phyloP scores from a whole-genome alignment of 2,329 filamentous ascomycete genomes.

The Arthrobotrys sphaeroides region DNA sequence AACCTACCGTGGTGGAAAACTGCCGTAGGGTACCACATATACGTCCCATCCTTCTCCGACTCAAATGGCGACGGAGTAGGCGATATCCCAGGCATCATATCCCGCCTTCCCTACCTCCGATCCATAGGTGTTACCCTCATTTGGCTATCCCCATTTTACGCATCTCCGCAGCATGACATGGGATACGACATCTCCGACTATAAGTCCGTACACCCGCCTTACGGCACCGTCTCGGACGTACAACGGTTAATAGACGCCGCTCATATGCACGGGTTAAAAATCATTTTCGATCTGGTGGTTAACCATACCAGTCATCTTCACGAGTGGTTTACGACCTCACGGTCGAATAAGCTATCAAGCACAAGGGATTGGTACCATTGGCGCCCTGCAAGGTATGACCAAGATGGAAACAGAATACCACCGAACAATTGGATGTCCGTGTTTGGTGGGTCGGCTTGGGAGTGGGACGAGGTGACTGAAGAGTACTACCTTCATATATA shows the following conservation, averaged over 20 bases:
- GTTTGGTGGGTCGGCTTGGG: slow-evolving; percentile 65
- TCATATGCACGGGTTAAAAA: slow-evolving; percentile 72
- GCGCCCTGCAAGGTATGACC: slow-evolving; percentile 64
- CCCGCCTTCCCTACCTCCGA: slow-evolving; percentile 69
- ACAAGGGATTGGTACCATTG: slow-evolving; percentile 70
- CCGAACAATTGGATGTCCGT: slow-evolving; percentile 65
- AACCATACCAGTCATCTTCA: slow-evolving; percentile 78
- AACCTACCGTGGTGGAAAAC: slow-evolving; percentile 69
- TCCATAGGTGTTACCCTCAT: slow-evolving; percentile 71
- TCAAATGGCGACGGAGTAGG: slow-evolving; percentile 72
- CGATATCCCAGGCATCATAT: slow-evolving; percentile 71
- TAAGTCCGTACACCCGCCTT: slow-evolving; percentile 71
- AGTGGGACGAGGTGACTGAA: slow-evolving; percentile 65
- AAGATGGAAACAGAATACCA: slow-evolving; percentile 60
- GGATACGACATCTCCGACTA: slow-evolving; percentile 73
- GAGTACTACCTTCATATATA: slow-evolving; percentile 73
- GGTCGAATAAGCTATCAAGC: slow-evolving; percentile 64
- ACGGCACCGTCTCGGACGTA: slow-evolving; percentile 75
- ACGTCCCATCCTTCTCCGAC: slow-evolving; percentile 70
- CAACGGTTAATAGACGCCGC: slow-evolving; percentile 70
- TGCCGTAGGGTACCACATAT: slow-evolving; percentile 70
- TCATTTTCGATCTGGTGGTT: slow-evolving; percentile 79
- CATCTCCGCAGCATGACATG: slow-evolving; percentile 74
- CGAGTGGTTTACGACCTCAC: slow-evolving; percentile 69
- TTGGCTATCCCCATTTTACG: slow-evolving; percentile 74